Base-by-base conservation (phyloP, 805 yeast species). In the Lipomyces spencermartinsiae region DNA sequence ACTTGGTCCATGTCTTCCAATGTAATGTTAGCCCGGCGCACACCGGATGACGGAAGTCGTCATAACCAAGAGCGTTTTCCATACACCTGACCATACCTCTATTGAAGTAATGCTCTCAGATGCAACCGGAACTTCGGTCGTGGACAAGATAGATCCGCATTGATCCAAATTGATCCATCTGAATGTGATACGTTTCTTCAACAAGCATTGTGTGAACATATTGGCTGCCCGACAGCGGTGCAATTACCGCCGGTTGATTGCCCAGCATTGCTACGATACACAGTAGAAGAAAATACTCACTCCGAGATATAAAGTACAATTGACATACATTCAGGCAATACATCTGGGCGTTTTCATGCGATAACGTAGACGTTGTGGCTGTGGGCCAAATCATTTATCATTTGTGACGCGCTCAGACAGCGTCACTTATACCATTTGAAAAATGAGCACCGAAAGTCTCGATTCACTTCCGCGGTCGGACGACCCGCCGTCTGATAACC, bases 381-480 rank as follows among this genome's bases (percentile, higher is more conserved):
- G 49, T 14, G 19, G 49, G n/a, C 19, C n/a, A 43, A 14, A 25
- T 25, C 29, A 25, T 25, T 25, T 25, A 25, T 25, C 2, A 43
- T 16, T 43, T 43, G 19, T 43, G 22, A 54, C 16, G 64, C 59
- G 25, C 64, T 54, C n/a, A 55, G 56, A 8, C 60, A 56, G 34
- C 67, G 69, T 56, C 59, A 31, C 63, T 65, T 31, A 60, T 64
- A 53, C 82, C 82, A 79, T 39, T 78, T 74, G 66, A 79, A 79
- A 59, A 69, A 79, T 29, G 74, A 70, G 69, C 82, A 79, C 14
- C 78, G 66, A 57, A 43, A 78, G 8, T 70, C 70, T 5, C 62
- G 64, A 51, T 69, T 57, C 22, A 63, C 69, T 14, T 71, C 61
- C 2, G 39, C 43, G 16, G 46, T 53, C 6, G 66, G 58, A 10